Conservation (phyloP, 2,329 filamentous ascomycete genomes). For the Sclerotinia glacialis region DNA sequence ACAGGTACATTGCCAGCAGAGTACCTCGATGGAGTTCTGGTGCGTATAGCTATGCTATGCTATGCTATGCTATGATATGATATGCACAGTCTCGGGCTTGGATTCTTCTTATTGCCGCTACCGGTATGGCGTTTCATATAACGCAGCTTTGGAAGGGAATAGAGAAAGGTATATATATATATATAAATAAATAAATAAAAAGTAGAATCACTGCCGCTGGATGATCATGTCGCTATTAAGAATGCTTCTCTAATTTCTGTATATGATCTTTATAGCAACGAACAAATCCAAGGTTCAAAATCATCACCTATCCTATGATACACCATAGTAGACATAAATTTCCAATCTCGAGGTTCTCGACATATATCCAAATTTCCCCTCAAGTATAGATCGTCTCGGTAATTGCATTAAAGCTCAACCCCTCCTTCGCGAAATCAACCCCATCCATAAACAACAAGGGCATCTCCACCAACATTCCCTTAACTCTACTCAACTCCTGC, state of each 20-base stretch:
- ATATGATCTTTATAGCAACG: background rate
- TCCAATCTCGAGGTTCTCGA: background rate
- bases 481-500: conserved; percentile 62
- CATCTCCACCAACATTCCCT: conserved; percentile 82
- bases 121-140: background rate
- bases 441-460: conserved; percentile 82
- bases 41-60: background rate
- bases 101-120: background rate
- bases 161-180: no score
- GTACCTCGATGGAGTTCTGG: background rate
- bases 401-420: conserved; percentile 67
- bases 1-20: background rate
- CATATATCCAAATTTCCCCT: conserved; percentile 9
- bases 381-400: conserved; percentile 71
- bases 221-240: background rate
- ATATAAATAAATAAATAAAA: no score
- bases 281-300: background rate
- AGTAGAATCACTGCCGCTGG: background rate
- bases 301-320: background rate
- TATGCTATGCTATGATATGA: no score
- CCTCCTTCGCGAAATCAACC: conserved; percentile 80
- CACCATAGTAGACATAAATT: background rate
- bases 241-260: background rate
- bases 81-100: background rate
- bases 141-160: background rate